phyloP scores from a whole-genome alignment of 2,329 filamentous ascomycete species.

The Epichloe bromicola region DNA sequence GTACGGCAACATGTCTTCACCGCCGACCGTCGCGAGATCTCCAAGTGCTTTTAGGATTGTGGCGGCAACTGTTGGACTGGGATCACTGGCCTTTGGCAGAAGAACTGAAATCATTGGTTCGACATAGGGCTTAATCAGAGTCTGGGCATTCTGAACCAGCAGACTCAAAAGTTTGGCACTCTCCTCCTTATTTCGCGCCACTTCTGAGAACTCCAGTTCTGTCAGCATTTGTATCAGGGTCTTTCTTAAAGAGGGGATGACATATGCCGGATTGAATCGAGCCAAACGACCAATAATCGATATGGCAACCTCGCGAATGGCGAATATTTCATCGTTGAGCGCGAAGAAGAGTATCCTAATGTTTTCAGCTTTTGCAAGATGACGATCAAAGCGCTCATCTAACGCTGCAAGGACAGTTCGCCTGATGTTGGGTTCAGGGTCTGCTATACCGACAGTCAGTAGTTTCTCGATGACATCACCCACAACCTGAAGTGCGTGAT shows the following conservation, averaged over 20 bases:
- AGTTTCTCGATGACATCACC: constrained; percentile 96
- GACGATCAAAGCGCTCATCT: constrained; percentile 86
- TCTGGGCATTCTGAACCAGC: constrained; percentile 83
- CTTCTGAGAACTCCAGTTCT: constrained; percentile 91
- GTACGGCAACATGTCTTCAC: constrained; percentile 85
- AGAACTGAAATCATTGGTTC: constrained; percentile 91
- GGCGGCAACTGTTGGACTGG: constrained; percentile 76
- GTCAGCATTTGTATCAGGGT: constrained; percentile 92
- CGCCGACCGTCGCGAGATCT: constrained; percentile 85
- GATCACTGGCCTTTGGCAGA: constrained; percentile 81
- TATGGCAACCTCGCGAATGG: constrained; percentile 87
- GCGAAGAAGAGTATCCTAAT: constrained; percentile 92
- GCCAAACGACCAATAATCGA: constrained; percentile 91
- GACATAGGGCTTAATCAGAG: constrained; percentile 89
- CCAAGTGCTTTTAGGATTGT: constrained; percentile 93
- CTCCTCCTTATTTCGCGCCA: constrained; percentile 88
- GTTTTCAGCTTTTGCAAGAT: constrained; percentile 95
- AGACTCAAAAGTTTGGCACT: constrained; percentile 87
- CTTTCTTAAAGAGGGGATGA: constrained; percentile 90
- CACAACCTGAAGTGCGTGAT: constrained; percentile 92
- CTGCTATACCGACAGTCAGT: constrained; percentile 85
- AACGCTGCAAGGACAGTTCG: constrained; percentile 78
- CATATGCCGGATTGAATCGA: constrained; percentile 85
- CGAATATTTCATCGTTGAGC: constrained; percentile 86
- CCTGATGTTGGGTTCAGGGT: constrained; percentile 79